Base-by-base conservation (phyloP, 176 grass and related monocot species). In the Leersia perrieri region DNA sequence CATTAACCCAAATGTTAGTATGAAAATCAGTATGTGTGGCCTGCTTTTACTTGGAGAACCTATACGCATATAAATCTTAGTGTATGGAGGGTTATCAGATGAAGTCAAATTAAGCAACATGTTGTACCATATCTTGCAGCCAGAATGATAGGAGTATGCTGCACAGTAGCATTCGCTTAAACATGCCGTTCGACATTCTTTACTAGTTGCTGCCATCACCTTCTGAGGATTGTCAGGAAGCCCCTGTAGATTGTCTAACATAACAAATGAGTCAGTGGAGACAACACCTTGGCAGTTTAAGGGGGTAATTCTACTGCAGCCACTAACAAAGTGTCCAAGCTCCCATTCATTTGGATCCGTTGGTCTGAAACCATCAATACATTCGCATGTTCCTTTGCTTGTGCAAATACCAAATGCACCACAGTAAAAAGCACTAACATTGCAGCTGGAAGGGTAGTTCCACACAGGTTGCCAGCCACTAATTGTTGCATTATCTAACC, bases 131-230 rank as follows among this genome's bases (percentile, higher is more conserved):
- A 78, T 57, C 66, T 63, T 68, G 40, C 88, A 90, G 35, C 42
- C 72, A 40, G 33, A 15, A 22, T 71, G 26, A 66, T 75, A 83
- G 1, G 83, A 80, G 73, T 82, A 90, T 45, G 88, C 88, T 14
- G 70, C 70, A 2, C 88, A 86, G 32, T 73, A 86, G 70, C 88
- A 90, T 55, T 90, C 64, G 26, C 26, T 83, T 40, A 49, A 20
- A 11, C 88, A 90, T 3, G 58, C 2, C 5, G 42, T 51, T 83
- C 68, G 33, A 63, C 88, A 86, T 35, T 86, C 78, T 64, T 82
- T 65, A 51, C 25, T 18, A 11, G 34, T 79, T 81, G 60, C 71
- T 31, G 28, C 41, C 36, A 16, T 68, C 57, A 78, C 78, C 66
- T 27, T 11, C 25, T 90, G 72, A 32, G 83, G 47, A 12, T 61